phyloP scores from a whole-genome alignment of 2,329 filamentous ascomycete species.

The Davidsoniella neocaledoniae region DNA sequence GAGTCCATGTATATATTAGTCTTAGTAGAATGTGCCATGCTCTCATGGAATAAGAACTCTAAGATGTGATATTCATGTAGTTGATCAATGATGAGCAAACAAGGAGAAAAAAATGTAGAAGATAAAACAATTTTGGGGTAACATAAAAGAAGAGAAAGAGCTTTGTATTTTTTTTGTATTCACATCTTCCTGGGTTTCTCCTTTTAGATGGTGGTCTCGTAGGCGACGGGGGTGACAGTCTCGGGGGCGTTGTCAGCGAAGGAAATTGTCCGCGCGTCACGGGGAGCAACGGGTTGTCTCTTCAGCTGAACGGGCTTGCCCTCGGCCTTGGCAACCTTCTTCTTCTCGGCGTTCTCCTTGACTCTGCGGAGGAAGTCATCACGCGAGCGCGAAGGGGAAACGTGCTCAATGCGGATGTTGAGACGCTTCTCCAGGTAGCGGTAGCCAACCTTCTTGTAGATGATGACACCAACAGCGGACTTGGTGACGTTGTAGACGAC shows the following conservation, averaged over 20 bases:
- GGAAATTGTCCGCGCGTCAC: slow-evolving; percentile 64
- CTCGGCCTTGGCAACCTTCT: slow-evolving; percentile 81
- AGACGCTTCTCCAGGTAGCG: slow-evolving; percentile 99
- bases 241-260: slow-evolving; percentile 72
- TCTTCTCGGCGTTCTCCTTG: slow-evolving; percentile 87
- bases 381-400: slow-evolving; percentile 82
- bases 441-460: slow-evolving; percentile 99
- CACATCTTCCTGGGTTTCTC: slow-evolving; percentile 14
- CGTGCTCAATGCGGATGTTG: slow-evolving; percentile 97
- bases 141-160: slow-evolving; percentile 13
- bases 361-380: slow-evolving; percentile 94
- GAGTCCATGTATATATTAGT: too few species aligned
- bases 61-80: too few species aligned
- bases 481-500: slow-evolving; percentile 99
- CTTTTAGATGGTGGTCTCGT: slow-evolving; percentile 94
- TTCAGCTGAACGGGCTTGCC: slow-evolving; percentile 83
- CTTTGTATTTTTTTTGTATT: slow-evolving; percentile 13
- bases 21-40: too few species aligned
- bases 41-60: too few species aligned
- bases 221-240: slow-evolving; percentile 79
- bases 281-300: slow-evolving; percentile 67
- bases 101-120: not conserved
- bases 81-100: not conserved
- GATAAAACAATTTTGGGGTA: slow-evolving; percentile 2
- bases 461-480: slow-evolving; percentile 91